Conservation (phyloP, 331 rosid species). For the Cydonia oblonga region DNA sequence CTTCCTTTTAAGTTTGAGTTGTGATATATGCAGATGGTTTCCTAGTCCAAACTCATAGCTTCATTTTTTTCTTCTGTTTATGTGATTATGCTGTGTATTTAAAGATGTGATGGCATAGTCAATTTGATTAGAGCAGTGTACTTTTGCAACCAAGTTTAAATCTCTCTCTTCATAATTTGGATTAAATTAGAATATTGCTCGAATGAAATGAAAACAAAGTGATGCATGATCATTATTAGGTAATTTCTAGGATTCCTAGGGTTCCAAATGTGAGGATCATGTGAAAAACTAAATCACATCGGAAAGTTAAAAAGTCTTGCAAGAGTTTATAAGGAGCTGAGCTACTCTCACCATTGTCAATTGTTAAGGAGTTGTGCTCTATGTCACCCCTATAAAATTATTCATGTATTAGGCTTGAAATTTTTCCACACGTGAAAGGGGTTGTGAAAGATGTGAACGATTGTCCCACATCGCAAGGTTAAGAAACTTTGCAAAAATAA, state of each 20-base stretch:
- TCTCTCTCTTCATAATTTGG: neutral
- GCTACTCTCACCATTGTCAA: neutral
- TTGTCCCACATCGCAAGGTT: no score
- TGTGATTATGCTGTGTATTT: neutral
- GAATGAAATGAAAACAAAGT: no score
- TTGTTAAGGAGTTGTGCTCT: neutral
- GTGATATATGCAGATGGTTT: neutral
- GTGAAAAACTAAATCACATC: neutral
- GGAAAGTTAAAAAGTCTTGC: neutral
- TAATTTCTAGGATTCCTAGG: neutral
- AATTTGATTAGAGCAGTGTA: no score
- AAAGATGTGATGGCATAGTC: neutral
- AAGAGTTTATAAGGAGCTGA: neutral
- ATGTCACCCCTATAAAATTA: neutral
- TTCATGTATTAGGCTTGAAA: neutral
- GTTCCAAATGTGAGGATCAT: neutral
- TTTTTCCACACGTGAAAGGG: neutral
- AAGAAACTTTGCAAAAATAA: no score
- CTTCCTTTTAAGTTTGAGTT: neutral
- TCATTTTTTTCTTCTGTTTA: neutral
- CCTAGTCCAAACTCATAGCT: neutral
- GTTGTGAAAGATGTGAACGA: neutral
- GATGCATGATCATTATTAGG: neutral
- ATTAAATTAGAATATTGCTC: no score
- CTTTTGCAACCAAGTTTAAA: neutral